A percentile compares a stretch with the other conserved stretches of the same genome.
Conservation (phyloP, 1,139 yeast species). For the Pichia sp. region DNA sequence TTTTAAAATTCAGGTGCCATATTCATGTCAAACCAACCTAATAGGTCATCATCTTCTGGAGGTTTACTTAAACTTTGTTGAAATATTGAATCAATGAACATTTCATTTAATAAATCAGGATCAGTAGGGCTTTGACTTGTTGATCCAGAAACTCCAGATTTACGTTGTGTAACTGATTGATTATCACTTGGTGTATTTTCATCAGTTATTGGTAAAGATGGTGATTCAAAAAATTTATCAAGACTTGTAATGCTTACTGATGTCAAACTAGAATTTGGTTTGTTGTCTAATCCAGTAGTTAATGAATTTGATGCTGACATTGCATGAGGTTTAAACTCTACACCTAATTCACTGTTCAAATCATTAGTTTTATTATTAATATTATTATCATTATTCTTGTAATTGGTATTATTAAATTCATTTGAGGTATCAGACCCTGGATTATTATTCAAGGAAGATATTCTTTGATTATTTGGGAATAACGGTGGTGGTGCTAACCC, state of each 20-base stretch:
- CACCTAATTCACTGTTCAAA: neutral
- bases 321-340: neutral
- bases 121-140: conserved; percentile 22
- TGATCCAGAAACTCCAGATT: neutral
- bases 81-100: conserved; percentile 47
- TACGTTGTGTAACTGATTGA: neutral
- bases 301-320: neutral
- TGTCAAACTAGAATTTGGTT: neutral
- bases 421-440: neutral
- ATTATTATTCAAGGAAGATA: too few relatives aligned
- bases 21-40: conserved; percentile 90
- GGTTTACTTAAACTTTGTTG: conserved; percentile 77
- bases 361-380: neutral
- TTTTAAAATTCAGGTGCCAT: conserved; percentile 49
- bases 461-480: conserved; percentile 16
- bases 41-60: conserved; percentile 75
- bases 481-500: conserved; percentile 26
- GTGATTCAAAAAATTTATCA: conserved; percentile 11
- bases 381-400: too few relatives aligned
- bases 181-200: neutral
- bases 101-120: conserved; percentile 28
- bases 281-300: neutral
- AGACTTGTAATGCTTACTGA: conserved; percentile 8
- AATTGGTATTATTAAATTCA: neutral
- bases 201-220: neutral